Evolutionary conservation across 1,284 basidiomycete species (phyloP).

Genomic region (Fomitopsis palustris): DNA sequence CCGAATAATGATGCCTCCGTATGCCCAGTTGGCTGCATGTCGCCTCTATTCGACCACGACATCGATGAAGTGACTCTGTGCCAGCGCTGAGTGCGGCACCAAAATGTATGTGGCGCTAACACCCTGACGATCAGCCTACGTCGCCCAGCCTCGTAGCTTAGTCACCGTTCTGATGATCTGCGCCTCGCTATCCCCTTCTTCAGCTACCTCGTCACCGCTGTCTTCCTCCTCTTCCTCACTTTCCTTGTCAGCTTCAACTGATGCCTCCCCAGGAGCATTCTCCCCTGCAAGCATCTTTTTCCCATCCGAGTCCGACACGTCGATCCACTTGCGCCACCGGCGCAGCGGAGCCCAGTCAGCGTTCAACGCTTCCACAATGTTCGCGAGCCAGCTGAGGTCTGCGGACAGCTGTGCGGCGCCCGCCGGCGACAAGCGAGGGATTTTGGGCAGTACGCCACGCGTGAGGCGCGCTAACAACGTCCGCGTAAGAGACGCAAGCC

Average conservation of each 20-base stretch:
- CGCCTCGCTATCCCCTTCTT: conserved; percentile 4
- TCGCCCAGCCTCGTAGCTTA: conserved; percentile 52
- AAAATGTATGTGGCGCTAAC: too few species aligned
- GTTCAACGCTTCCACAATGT: conserved; percentile 89
- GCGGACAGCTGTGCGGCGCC: conserved; percentile 85
- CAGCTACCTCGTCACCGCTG: neutral
- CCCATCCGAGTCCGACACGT: conserved; percentile 57
- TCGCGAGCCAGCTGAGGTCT: conserved; percentile 86
- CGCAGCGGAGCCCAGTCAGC: conserved; percentile 77
- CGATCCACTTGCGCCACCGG: conserved; percentile 66
- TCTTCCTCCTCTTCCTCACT: conserved; percentile 2
- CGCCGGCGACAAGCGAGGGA: conserved; percentile 52
- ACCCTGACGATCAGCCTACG: too few species aligned
- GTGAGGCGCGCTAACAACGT: conserved; percentile 76
- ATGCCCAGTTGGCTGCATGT: too few species aligned
- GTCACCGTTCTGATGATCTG: conserved; percentile 40
- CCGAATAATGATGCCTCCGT: too few species aligned
- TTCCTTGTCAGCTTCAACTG: neutral
- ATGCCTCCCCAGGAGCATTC: conserved; percentile 24
- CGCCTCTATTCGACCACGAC: too few species aligned
- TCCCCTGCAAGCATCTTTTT: conserved; percentile 34
- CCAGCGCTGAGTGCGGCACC: too few species aligned
- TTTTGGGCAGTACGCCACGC: conserved; percentile 56
- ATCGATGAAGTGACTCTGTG: too few species aligned
- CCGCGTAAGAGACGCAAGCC: conserved; percentile 87